Evolutionary conservation across 495 filamentous ascomycete genomes (phyloP).

Genomic region (Aspergillus sclerotiicarbonarius): DNA sequence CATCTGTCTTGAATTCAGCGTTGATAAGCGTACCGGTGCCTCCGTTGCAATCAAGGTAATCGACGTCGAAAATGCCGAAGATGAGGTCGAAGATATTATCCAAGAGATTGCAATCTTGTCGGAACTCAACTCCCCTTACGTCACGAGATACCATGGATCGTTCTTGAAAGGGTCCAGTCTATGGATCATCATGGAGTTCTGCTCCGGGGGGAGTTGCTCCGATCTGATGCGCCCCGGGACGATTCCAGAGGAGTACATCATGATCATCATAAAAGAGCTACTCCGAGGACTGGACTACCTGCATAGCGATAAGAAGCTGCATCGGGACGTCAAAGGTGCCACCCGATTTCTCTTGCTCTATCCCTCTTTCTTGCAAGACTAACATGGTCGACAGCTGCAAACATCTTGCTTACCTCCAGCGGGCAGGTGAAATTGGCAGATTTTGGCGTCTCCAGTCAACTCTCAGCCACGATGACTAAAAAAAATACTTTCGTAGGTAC

Average conservation of each 20-base stretch:
- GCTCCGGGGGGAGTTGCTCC: conserved; percentile 86
- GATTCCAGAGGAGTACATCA: conserved; percentile 92
- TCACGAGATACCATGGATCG: conserved; percentile 95
- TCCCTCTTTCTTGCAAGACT: conserved; percentile 10
- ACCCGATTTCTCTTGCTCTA: neutral
- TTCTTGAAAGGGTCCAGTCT: conserved; percentile 92
- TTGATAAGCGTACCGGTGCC: conserved; percentile 80
- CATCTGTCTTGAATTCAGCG: conserved; percentile 42
- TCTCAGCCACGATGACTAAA: conserved; percentile 99
- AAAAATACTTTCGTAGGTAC: conserved; percentile 99
- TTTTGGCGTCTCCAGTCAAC: conserved; percentile 94
- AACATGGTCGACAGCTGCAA: conserved; percentile 64
- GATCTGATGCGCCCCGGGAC: conserved; percentile 88
- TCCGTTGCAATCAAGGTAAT: conserved; percentile 95
- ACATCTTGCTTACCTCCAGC: conserved; percentile 79
- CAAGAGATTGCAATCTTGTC: conserved; percentile 96
- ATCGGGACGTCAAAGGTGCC: conserved; percentile 93
- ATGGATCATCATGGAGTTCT: conserved; percentile 98
- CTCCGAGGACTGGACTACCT: conserved; percentile 89
- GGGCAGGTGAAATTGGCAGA: conserved; percentile 97
- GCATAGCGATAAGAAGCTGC: conserved; percentile 91
- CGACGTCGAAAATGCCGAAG: conserved; percentile 96
- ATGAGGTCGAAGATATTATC: conserved; percentile 98
- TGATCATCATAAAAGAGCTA: conserved; percentile 88
- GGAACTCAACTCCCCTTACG: conserved; percentile 87